phyloP scores from a whole-genome alignment of 202 grass and related monocot genomes.

The Bolboschoenoplectus hybrid region DNA sequence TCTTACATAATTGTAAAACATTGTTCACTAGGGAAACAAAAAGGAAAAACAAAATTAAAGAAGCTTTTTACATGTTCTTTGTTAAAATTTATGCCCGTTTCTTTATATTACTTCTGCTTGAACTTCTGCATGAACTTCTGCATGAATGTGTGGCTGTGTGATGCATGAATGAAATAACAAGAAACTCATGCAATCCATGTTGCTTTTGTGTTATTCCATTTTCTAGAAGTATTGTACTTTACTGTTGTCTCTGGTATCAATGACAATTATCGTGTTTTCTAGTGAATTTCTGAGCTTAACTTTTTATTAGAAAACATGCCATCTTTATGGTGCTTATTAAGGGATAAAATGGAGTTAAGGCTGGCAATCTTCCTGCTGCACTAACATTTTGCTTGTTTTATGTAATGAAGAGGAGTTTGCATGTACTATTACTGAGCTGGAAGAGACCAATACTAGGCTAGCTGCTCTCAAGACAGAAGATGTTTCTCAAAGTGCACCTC shows the following conservation, averaged over 20 bases:
- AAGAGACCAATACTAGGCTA: constrained; percentile 63
- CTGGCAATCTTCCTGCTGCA: not conserved
- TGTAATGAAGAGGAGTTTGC: constrained; percentile 66
- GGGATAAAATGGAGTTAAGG: not conserved
- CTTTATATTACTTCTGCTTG: not conserved
- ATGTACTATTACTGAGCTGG: constrained; percentile 60
- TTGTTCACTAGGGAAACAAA: not conserved
- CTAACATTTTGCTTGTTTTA: constrained; percentile 27
- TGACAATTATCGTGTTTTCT: not conserved
- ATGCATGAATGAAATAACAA: not conserved
- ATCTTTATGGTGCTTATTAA: not conserved
- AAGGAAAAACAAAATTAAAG: not conserved
- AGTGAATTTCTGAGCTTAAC: constrained; percentile 7
- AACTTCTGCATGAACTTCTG: no score
- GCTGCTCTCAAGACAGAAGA: constrained; percentile 65
- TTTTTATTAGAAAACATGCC: not conserved
- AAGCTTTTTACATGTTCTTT: not conserved
- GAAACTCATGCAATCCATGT: not conserved
- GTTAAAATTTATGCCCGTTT: not conserved
- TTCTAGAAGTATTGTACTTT: not conserved
- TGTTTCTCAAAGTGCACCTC: constrained; percentile 52
- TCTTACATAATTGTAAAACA: not conserved
- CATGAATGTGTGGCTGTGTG: not conserved
- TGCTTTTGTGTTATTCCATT: not conserved
- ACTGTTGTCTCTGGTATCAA: not conserved